Base-by-base conservation (phyloP, 768 basidiomycete species). In the Myochromella boudieri region DNA sequence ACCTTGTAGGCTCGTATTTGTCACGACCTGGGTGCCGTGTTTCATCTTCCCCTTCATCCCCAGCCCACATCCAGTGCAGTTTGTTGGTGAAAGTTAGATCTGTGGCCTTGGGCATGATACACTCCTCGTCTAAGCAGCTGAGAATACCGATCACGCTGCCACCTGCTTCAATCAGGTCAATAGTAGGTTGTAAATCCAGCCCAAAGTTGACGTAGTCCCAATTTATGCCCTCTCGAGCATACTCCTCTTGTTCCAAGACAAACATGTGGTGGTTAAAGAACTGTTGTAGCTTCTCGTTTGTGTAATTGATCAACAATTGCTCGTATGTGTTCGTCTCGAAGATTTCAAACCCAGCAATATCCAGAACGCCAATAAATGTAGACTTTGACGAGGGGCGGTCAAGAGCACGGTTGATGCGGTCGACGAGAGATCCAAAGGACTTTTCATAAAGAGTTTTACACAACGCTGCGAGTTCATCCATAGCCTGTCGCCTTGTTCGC, bases 211-310 rank as follows among this genome's bases (percentile, higher is more conserved):
- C 87, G 58, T 95, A 97, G 60, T 95, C 85, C 97, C 97, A 99
- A 46, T 94, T 85, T 66, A 99, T 99, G 15, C 85, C 85, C 65
- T 99, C 97, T 15, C 97, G 81, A 14, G 91, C 79, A 67, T 99
- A 98, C 65, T 99, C 97, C 63, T 99, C 97, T 62, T 99, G 97
- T 71, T 99, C 97, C 26, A 98, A 82, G 29, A 97, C 92, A 67
- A 99, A 98, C 97, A 98, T 98, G 65, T 98, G 97, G 67, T 98
- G 93, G 60, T 98, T 99, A 80, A 94, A 94, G 67, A 91, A 92
- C 66, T 97, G 95, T 64, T 97, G 95, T 7, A 98, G 78, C 61
- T 90, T 95, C 78, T 99, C 97, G 72, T 99, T 99, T 34, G 95
- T 98, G 60, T 91, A 95, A 62, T 99, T 99, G 80, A 99, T 99